Evolutionary conservation across 306 rosid species (phyloP), one percentile per base, ranked within the genome.

Genomic region (Urtica urens): DNA sequence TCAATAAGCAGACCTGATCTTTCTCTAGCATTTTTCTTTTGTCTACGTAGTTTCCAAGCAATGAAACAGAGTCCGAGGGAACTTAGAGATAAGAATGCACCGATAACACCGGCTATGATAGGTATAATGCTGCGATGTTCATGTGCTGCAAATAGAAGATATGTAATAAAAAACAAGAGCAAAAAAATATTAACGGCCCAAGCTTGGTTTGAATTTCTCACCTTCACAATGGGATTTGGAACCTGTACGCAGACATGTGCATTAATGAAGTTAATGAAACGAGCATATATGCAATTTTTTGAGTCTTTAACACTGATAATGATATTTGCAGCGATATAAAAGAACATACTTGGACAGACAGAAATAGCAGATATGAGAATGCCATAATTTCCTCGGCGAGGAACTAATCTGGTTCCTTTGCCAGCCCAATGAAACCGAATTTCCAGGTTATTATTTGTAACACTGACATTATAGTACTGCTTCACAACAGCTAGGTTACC

Each of bases 351-450:
- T 3, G 23, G 42, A 31, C 42, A 31, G 10, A 53, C 38, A 14
- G 60, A 52, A 9, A 62, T 62, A 47, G 60, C 67, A 7, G 67
- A 62, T 44, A 62, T 45, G 4, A 62, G 67, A 38, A 38, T 9
- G 6, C 67, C 67, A 45, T 62, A 62, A 1, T 15, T 2, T 23
- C 67, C 67, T 18, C 49, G 9, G 0, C 0, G 0, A 3, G 67
- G 67, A 31, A 38, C 4, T 3, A 1, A 6, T 3, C 53, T 52
- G 5, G 67, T 62, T 11, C 67, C 67, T 52, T 62, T 62, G 5
- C 46, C 60, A 0, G 67, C 41, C 63, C 63, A 58, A 23, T 46
- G 30, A 3, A 58, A 47, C 1, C 63, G 23, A 26, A 42, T 42
- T n/a, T 41, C 47, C 2, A 41, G 22, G 6, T 23, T 41, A 10